A percentile compares a stretch with the other conserved stretches of the same genome.
These are phyloP conservation scores for Ogataea chonburiensis DNA, from an alignment of 805 yeast genomes.

Conservation along the genomic window DNA sequence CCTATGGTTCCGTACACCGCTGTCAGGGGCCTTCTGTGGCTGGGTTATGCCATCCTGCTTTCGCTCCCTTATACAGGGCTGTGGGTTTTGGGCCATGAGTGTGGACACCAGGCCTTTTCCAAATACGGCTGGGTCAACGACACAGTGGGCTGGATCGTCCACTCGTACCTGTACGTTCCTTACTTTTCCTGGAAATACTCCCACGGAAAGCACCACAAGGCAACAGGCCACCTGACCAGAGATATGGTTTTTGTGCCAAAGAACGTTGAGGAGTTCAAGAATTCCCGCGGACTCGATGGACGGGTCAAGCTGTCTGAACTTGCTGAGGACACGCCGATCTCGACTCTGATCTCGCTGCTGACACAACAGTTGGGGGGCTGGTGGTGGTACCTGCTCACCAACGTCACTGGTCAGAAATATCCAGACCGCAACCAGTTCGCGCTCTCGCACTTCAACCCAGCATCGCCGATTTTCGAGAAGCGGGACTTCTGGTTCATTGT, in stretches of 20 bases:
- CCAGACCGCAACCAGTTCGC: slow-evolving; percentile 44
- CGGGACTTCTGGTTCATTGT: slow-evolving; percentile 71
- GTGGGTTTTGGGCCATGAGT: slow-evolving; percentile 89
- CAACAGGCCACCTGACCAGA: slow-evolving; percentile 77
- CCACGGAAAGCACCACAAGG: slow-evolving; percentile 88
- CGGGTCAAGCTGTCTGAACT: slow-evolving; percentile 46
- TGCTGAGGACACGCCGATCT: slow-evolving; percentile 73
- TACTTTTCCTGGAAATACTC: slow-evolving; percentile 84
- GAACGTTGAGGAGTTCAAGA: slow-evolving; percentile 55
- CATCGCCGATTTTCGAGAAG: slow-evolving; percentile 70
- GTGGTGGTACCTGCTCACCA: slow-evolving; percentile 61
- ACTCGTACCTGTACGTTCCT: slow-evolving; percentile 77
- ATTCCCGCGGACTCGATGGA: slow-evolving; percentile 23
- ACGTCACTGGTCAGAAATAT: slow-evolving; percentile 75
- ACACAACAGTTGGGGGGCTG: slow-evolving; percentile 79
- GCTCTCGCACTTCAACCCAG: slow-evolving; percentile 70
- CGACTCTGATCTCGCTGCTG: slow-evolving; percentile 53
- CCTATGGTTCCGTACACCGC: slow-evolving; percentile 44
- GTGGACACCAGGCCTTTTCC: slow-evolving; percentile 86
- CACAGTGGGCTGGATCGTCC: slow-evolving; percentile 79
- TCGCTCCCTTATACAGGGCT: slow-evolving; percentile 74
- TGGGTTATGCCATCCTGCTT: slow-evolving; percentile 48
- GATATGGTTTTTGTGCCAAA: slow-evolving; percentile 86
- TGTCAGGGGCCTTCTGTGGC: slow-evolving; percentile 59
- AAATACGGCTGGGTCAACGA: slow-evolving; percentile 73